Conservation (phyloP, 2,329 filamentous ascomycete species). For the Piedraia hortae region DNA sequence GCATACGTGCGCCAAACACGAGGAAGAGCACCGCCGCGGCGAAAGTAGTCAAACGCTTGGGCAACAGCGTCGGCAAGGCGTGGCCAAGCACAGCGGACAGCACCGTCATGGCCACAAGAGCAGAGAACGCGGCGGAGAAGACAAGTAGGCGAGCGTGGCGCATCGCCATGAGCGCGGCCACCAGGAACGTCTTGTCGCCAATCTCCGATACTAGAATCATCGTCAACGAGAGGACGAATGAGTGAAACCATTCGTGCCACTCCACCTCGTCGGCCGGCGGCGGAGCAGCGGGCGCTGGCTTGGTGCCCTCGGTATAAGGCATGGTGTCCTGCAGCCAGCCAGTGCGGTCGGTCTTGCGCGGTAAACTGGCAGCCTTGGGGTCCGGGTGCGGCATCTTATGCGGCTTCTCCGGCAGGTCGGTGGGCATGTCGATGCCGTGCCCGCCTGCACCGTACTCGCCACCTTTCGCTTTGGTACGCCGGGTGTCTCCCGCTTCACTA, state of each 20-base stretch:
- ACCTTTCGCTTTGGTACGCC: conserved; percentile 14
- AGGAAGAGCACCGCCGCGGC: conserved; percentile 67
- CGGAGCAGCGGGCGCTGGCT: conserved; percentile 8
- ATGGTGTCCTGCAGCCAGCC: conserved; percentile 13
- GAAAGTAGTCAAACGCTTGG: conserved; percentile 73
- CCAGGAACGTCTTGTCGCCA: conserved; percentile 94
- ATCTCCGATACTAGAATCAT: conserved; percentile 97
- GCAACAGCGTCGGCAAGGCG: conserved; percentile 66
- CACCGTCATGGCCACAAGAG: conserved; percentile 73
- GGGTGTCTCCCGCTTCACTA: conserved; percentile 7
- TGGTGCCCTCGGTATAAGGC: conserved; percentile 14
- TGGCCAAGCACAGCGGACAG: conserved; percentile 82
- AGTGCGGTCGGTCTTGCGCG: conserved; percentile 1
- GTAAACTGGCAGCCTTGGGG: conserved; percentile 17
- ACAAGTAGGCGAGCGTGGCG: conserved; percentile 82
- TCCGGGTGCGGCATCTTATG: conserved; percentile 46
- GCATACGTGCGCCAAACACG: conserved; percentile 59
- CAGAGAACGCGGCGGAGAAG: conserved; percentile 81
- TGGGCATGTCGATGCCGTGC: conserved; percentile 15
- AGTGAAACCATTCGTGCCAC: conserved; percentile 32
- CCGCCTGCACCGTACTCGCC: conserved; percentile 7
- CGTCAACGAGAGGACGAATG: conserved; percentile 69
- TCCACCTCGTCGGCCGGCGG: conserved; percentile 5
- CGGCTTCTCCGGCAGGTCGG: conserved; percentile 49
- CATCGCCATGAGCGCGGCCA: conserved; percentile 97